Conservation (phyloP, 2,329 filamentous ascomycete species). For the Diaporthe sp. region DNA sequence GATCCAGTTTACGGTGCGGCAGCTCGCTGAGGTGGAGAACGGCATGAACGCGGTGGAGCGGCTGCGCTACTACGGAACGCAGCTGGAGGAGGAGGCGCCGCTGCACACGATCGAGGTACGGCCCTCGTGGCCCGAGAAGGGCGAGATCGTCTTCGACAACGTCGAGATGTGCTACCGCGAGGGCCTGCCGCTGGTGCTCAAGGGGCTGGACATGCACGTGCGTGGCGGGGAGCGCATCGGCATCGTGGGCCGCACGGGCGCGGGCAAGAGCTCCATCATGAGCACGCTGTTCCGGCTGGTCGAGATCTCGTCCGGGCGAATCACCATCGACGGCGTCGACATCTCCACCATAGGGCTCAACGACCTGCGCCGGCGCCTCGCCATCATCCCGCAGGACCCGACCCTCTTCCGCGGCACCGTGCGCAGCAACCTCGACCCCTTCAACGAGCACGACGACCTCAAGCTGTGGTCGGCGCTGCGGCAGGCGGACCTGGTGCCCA, state of each 20-base stretch:
- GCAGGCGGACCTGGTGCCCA: slow-evolving; percentile 77
- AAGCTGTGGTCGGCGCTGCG: slow-evolving; percentile 82
- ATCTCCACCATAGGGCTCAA: slow-evolving; percentile 70
- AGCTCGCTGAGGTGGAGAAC: slow-evolving; percentile 95
- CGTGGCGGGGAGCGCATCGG: slow-evolving; percentile 82
- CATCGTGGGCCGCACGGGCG: slow-evolving; percentile 73
- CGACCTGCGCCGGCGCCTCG: slow-evolving; percentile 68
- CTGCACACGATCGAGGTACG: slow-evolving; percentile 80
- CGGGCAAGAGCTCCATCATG: slow-evolving; percentile 74
- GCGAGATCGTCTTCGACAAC: slow-evolving; percentile 80
- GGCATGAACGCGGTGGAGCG: slow-evolving; percentile 98
- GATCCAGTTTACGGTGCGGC: slow-evolving; percentile 94
- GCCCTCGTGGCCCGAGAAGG: slow-evolving; percentile 84
- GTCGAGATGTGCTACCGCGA: slow-evolving; percentile 83
- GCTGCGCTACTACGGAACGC: slow-evolving; percentile 86
- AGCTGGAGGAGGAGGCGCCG: slow-evolving; percentile 90
- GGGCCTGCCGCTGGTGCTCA: slow-evolving; percentile 78
- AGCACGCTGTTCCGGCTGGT: slow-evolving; percentile 71
- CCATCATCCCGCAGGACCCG: slow-evolving; percentile 76
- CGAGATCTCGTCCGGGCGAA: slow-evolving; percentile 53
- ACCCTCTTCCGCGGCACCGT: slow-evolving; percentile 79
- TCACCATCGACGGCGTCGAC: slow-evolving; percentile 59
- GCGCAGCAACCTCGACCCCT: slow-evolving; percentile 83
- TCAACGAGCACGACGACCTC: slow-evolving; percentile 80
- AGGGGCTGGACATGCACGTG: slow-evolving; percentile 77